Evolutionary conservation across 352 stramenopile genomes (phyloP).

Genomic region (Globisporangium orthogonon): DNA sequence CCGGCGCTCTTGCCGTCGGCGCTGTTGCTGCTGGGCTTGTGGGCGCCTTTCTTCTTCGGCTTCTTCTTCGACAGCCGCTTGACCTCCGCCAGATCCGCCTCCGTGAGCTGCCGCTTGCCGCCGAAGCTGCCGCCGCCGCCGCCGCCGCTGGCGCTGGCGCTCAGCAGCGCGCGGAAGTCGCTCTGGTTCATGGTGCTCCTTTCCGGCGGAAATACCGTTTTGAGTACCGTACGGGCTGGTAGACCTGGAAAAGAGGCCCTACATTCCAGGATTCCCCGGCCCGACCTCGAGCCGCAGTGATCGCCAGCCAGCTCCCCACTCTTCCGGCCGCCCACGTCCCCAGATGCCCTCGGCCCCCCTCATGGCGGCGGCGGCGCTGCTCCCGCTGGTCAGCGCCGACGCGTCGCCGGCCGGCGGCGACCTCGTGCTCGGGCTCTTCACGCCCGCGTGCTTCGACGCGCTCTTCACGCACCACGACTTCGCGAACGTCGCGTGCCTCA

Average conservation of each 20-base stretch:
- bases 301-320: too few species aligned
- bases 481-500: conserved; percentile 73
- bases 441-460: conserved; percentile 69
- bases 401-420: conserved; percentile 15
- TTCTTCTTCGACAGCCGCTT: conserved; percentile 66
- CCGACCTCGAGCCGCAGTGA: too few species aligned
- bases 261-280: too few species aligned
- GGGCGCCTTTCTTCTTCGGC: conserved; percentile 38
- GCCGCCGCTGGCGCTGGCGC: conserved; percentile 14
- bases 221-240: too few species aligned
- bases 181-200: conserved; percentile 58
- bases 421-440: conserved; percentile 67
- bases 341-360: too few species aligned
- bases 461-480: conserved; percentile 83
- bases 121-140: conserved; percentile 20
- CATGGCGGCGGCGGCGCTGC: not conserved
- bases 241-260: too few species aligned
- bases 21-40: conserved; percentile 1
- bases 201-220: too few species aligned
- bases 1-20: conserved; percentile 1
- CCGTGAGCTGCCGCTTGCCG: conserved; percentile 52
- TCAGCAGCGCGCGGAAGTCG: conserved; percentile 65
- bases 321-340: too few species aligned
- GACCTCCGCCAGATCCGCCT: conserved; percentile 37
- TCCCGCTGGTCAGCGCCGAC: conserved; percentile 1